phyloP scores from a whole-genome alignment of 2,329 filamentous ascomycete species.

The Colletotrichum acutatum region DNA sequence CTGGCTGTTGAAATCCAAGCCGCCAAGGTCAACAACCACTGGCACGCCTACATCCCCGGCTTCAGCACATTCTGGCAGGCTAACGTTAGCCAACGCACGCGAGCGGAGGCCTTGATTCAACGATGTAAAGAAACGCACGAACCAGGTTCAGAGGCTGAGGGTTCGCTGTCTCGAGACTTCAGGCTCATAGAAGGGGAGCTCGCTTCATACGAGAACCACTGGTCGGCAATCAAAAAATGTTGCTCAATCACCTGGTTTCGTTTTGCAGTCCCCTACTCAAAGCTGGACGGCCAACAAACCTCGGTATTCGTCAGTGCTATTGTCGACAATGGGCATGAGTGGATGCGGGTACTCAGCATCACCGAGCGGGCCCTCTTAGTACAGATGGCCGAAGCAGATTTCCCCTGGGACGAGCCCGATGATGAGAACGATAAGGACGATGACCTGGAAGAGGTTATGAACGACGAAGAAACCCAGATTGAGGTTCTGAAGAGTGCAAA shows the following conservation, averaged over 20 bases:
- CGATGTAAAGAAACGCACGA: background rate
- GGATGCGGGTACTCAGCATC: constrained; percentile 48
- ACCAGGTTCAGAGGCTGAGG: constrained; percentile 9
- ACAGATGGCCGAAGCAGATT: constrained; percentile 52
- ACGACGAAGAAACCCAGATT: constrained; percentile 47
- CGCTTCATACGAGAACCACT: constrained; percentile 23
- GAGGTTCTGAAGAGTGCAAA: constrained; percentile 42
- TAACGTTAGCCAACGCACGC: constrained; percentile 9
- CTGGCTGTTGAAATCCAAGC: constrained; percentile 9
- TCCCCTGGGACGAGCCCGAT: constrained; percentile 48
- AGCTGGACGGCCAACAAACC: background rate
- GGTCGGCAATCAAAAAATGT: constrained; percentile 27
- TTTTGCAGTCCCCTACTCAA: constrained; percentile 10
- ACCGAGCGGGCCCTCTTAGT: constrained; percentile 46
- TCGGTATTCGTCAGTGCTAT: constrained; percentile 30
- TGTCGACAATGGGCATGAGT: constrained; percentile 48
- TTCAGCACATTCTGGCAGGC: constrained; percentile 30
- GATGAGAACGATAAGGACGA: constrained; percentile 35
- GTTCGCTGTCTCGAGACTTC: constrained; percentile 6
- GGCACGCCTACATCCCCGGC: constrained; percentile 27
- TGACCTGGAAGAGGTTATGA: constrained; percentile 45
- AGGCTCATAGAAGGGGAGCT: constrained; percentile 27
- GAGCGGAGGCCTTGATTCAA: constrained; percentile 14
- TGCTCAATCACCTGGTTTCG: constrained; percentile 27
- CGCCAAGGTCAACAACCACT: constrained; percentile 16